Conservation (phyloP, 371 early-diverging fungal species). For the Apophysomyces variabilis region DNA sequence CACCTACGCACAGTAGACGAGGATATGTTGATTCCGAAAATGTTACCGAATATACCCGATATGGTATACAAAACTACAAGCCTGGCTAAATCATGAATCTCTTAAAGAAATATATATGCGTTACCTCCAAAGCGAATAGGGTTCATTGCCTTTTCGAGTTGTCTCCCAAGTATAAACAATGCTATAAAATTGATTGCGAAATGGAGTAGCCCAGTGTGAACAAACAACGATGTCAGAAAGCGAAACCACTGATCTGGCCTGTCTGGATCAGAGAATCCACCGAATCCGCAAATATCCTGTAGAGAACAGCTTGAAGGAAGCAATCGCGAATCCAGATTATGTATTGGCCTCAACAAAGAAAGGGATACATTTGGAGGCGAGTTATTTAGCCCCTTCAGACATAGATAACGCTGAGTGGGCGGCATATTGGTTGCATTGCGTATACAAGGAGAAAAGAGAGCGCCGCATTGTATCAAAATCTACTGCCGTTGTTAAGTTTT, state of each 20-base stretch:
- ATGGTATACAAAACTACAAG: constrained; percentile 54
- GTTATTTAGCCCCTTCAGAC: constrained; percentile 23
- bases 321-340: background rate
- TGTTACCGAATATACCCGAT: constrained; percentile 57
- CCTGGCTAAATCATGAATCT: background rate
- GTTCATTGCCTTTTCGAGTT: constrained; percentile 73
- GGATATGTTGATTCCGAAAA: constrained; percentile 56
- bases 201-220: constrained; percentile 80
- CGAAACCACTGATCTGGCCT: constrained; percentile 73
- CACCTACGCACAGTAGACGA: constrained; percentile 54
- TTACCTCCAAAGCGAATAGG: constrained; percentile 64
- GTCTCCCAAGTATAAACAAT: constrained; percentile 60
- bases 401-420: constrained; percentile 33
- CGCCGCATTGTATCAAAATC: constrained; percentile 50
- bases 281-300: constrained; percentile 54
- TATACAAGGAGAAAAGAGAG: constrained; percentile 60
- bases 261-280: constrained; percentile 32
- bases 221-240: constrained; percentile 73
- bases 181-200: constrained; percentile 64
- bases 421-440: constrained; percentile 38
- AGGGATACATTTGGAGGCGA: background rate
- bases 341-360: constrained; percentile 20
- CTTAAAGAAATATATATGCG: background rate
- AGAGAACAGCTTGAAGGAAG: constrained; percentile 35
- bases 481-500: background rate